phyloP scores from a whole-genome alignment of 2,329 filamentous ascomycete genomes.

The Thermothelomyces thermophilus region DNA sequence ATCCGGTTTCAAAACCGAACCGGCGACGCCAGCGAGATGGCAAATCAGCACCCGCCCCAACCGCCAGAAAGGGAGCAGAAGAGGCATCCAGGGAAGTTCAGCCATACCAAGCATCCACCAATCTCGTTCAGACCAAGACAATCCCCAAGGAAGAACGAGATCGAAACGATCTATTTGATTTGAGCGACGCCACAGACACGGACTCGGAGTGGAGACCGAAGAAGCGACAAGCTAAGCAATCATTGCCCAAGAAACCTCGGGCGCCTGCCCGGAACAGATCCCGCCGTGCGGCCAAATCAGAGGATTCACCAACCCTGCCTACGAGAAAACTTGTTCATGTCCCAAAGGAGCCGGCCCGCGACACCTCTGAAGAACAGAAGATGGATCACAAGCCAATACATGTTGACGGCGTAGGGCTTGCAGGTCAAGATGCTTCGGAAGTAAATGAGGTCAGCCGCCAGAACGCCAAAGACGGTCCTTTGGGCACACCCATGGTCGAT shows the following conservation, averaged over 20 bases:
- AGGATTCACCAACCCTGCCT: neutral
- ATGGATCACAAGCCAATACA: too few relatives aligned
- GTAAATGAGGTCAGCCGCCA: too few relatives aligned
- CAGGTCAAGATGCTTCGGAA: neutral
- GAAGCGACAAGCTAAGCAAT: slow-evolving; percentile 1
- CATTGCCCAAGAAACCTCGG: neutral
- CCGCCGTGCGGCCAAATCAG: neutral
- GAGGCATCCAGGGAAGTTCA: neutral
- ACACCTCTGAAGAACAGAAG: neutral
- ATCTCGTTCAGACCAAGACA: neutral
- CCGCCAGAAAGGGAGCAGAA: neutral
- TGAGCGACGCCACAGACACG: slow-evolving; percentile 10
- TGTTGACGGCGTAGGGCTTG: neutral
- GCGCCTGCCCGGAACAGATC: too few relatives aligned
- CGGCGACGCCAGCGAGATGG: neutral
- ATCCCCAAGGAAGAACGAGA: neutral
- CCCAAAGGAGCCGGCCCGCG: neutral
- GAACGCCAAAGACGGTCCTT: neutral
- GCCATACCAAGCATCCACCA: neutral
- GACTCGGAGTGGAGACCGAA: neutral
- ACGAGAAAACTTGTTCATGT: neutral
- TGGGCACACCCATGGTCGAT: too few relatives aligned
- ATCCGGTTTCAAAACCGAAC: neutral
- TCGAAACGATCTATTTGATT: neutral
- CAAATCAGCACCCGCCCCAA: neutral